Evolutionary conservation across 2,329 filamentous ascomycete species (phyloP), one percentile per base, ranked within the genome.

Genomic region (Chaetothyriales sp.): DNA sequence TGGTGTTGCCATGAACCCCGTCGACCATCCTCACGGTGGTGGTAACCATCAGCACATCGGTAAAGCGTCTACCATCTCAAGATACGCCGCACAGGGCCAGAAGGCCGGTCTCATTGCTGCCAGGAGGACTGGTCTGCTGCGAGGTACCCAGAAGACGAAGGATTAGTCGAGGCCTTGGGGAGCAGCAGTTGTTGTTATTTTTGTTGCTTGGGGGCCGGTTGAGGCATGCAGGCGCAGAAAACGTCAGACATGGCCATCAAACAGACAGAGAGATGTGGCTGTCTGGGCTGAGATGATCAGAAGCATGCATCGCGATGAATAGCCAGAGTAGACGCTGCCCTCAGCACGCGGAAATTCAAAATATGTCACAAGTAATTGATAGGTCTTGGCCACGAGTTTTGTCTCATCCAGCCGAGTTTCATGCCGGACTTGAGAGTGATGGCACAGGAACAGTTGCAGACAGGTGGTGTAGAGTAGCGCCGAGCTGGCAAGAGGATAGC

Each of bases 1-100:
- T 92, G 92, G 92, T 95, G 92, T 98, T 84, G 92, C 92, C 76
- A 98, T 98, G 92, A 98, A 98, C 80, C 92, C 92, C 68, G 92
- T 98, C 69, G 92, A 98, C 78, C 92, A 98, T 82, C 86, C 86
- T 74, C 86, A 92, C 83, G 86, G 86, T 86, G 85, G 84, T 86
- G 90, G 92, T 95, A 96, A 98, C 83, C 92, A 98, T 76, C 92
- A 98, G 81, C 92, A 98, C 77, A 95, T 95, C 70, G 89, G 92
- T 85, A 96, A 98, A 79, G 92, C 92, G 67, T 98, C 92, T 63
- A 98, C 92, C 72, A 98, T 98, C 77, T 95, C 87, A 66, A 84
- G 92, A 74, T 95, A 94, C 78, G 92, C 92, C 68, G 84, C 83
- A 73, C 84, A 88, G 76, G 92, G 92, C 85, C 92, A 98, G 79